Evolutionary conservation across 1,139 yeast genomes (phyloP).

Genomic region (Dujonia santamariae): DNA sequence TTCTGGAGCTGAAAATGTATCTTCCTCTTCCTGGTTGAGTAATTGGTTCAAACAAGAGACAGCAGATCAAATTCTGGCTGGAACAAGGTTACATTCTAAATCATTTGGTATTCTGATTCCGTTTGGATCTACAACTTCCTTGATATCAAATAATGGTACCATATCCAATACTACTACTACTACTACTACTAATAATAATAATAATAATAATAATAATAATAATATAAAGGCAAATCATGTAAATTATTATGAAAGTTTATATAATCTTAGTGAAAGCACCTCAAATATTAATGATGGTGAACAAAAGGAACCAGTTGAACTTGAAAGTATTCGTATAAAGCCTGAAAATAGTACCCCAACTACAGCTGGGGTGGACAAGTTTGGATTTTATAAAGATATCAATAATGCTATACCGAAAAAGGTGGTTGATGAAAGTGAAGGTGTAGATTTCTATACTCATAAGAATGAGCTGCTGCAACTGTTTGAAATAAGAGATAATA

Average conservation of each 20-base stretch:
- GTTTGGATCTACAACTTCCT: slow-evolving; percentile 1
- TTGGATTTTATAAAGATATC: slow-evolving; percentile 43
- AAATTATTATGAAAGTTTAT: too few relatives aligned
- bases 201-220: too few relatives aligned
- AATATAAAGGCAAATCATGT: too few relatives aligned
- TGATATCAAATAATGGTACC: too few relatives aligned
- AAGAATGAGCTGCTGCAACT: neutral
- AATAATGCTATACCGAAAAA: slow-evolving; percentile 5
- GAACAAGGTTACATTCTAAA: slow-evolving; percentile 4
- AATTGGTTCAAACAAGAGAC: neutral
- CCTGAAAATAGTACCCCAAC: slow-evolving; percentile 19
- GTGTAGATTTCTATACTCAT: neutral
- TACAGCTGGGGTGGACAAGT: slow-evolving; percentile 43
- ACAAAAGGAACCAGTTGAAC: slow-evolving; percentile 37
- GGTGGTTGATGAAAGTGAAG: neutral
- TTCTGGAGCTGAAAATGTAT: too few relatives aligned
- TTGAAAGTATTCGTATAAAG: slow-evolving; percentile 37
- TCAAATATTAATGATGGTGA: too few relatives aligned
- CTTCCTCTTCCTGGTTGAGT: neutral
- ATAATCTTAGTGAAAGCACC: too few relatives aligned
- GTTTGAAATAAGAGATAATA: neutral
- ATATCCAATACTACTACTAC: too few relatives aligned
- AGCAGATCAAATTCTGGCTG: neutral
- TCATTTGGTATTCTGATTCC: slow-evolving; percentile 1
- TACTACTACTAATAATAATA: too few relatives aligned